Evolutionary conservation across 148 eudicot species (phyloP).

Genomic region (Euryodendron excelsum): DNA sequence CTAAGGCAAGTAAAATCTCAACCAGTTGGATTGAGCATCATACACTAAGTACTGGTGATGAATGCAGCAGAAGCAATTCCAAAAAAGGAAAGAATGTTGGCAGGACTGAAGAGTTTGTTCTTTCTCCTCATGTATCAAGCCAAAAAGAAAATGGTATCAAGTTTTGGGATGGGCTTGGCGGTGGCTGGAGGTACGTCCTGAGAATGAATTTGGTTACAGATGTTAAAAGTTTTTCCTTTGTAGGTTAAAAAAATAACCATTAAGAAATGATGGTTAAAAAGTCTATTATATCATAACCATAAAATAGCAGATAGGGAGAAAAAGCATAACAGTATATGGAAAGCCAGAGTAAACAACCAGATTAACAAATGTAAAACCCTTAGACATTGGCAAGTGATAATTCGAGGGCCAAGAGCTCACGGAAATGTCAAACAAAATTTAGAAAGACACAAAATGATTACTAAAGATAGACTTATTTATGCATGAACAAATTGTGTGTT

Average conservation of each 20-base stretch:
- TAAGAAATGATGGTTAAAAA: not conserved
- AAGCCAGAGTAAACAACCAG: not conserved
- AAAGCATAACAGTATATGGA: not conserved
- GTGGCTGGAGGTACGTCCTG: not conserved
- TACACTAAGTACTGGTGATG: not conserved
- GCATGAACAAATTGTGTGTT: not conserved
- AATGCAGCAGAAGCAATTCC: conserved; percentile 1
- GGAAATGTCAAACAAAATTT: not conserved
- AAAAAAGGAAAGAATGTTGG: not conserved
- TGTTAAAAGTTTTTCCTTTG: not conserved
- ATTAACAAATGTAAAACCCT: not conserved
- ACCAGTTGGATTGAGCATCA: not conserved
- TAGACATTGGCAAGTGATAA: not conserved
- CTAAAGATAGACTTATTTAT: not conserved
- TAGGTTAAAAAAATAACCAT: not conserved
- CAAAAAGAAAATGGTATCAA: not conserved
- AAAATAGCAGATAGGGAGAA: not conserved
- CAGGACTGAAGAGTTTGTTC: not conserved
- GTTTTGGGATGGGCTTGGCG: not conserved
- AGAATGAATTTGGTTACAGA: not conserved
- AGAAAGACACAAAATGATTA: not conserved
- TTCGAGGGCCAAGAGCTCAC: not conserved
- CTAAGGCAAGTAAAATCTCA: not conserved
- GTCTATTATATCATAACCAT: not conserved
- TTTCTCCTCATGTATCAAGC: not conserved